Conservation (phyloP, 306 rosid species). For the Cucurbita ficifolia region DNA sequence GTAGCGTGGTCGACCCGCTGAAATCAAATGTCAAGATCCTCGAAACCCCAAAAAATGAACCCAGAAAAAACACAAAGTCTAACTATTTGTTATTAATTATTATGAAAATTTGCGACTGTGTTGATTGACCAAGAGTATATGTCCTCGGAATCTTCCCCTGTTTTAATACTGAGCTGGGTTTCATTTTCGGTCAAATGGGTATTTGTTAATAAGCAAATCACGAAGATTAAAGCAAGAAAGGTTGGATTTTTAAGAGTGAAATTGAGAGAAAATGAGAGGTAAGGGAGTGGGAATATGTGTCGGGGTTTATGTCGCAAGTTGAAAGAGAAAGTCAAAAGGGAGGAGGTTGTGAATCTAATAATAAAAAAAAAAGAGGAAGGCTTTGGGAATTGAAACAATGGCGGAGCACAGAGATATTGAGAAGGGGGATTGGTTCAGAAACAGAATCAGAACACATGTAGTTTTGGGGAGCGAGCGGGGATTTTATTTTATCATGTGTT, state of each 20-base stretch:
- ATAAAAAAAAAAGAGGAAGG: too few relatives aligned
- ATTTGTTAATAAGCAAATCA: neutral
- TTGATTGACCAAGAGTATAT: neutral
- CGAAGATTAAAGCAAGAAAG: neutral
- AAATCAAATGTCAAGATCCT: constrained; percentile 12
- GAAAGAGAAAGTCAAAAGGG: constrained; percentile 44
- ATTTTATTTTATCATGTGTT: neutral
- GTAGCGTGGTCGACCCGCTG: constrained; percentile 56
- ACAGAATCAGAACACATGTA: constrained; percentile 3
- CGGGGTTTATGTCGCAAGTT: constrained; percentile 26
- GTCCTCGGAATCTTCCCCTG: neutral
- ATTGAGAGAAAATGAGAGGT: constrained; percentile 15
- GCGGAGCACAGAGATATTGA: neutral
- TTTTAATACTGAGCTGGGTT: neutral
- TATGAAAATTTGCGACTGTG: neutral
- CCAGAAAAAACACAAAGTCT: constrained; percentile 4
- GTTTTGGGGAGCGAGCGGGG: constrained; percentile 17
- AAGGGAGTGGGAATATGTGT: constrained; percentile 61
- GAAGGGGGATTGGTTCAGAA: neutral
- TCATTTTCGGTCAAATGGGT: neutral
- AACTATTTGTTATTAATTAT: neutral
- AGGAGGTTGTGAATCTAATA: neutral
- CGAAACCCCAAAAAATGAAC: constrained; percentile 4
- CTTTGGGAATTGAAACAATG: constrained; percentile 19
- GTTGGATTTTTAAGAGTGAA: neutral